Evolutionary conservation across 306 rosid genomes (phyloP).

Genomic region (Dryas drummondii): DNA sequence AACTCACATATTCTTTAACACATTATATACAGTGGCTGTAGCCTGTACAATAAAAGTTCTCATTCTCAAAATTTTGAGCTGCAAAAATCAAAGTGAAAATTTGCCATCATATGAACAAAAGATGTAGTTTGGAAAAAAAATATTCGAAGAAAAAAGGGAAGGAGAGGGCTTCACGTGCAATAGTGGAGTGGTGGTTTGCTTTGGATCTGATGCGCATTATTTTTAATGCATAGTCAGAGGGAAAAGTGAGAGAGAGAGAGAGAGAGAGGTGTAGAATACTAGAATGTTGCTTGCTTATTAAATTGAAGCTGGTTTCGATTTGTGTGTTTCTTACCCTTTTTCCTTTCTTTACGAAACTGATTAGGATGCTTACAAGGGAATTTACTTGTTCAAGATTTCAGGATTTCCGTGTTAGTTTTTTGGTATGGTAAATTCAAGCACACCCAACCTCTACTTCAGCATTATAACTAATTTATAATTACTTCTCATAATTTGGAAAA

Average conservation of each 20-base stretch:
- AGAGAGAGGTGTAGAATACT: background rate
- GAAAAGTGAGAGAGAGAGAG: background rate
- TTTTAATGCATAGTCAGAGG: background rate
- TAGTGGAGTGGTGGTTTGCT: slow-evolving; percentile 32
- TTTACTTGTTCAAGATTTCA: slow-evolving; percentile 17
- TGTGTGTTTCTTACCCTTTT: slow-evolving; percentile 20
- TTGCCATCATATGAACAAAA: no score
- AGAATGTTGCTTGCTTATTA: slow-evolving; percentile 54
- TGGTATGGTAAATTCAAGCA: background rate
- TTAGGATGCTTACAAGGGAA: slow-evolving; percentile 25
- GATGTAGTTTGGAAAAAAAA: background rate
- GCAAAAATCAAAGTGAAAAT: no score
- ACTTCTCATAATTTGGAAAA: no score
- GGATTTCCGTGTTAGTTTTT: slow-evolving; percentile 21
- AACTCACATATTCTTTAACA: no score
- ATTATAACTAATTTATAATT: no score
- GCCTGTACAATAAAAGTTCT: no score
- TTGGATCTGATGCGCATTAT: slow-evolving; percentile 69
- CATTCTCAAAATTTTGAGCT: no score
- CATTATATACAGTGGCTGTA: no score
- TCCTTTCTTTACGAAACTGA: slow-evolving; percentile 17
- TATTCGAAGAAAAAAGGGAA: slow-evolving; percentile 7
- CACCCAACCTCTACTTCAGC: background rate
- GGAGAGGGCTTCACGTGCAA: slow-evolving; percentile 52
- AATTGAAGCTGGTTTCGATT: slow-evolving; percentile 28